These are phyloP conservation scores for Stevia rebaudiana DNA, from an alignment of 140 eudicot species.

Conservation along the genomic window DNA sequence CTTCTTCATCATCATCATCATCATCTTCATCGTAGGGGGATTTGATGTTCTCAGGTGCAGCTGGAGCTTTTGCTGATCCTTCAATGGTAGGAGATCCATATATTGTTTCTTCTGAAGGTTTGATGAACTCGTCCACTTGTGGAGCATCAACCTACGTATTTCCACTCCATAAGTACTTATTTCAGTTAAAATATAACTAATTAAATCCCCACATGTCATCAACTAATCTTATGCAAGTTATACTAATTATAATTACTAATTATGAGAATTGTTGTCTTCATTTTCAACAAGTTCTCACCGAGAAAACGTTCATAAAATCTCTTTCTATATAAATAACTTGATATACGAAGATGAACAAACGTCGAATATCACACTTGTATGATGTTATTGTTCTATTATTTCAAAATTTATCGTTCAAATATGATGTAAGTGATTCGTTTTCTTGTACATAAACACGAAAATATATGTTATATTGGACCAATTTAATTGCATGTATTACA, in stretches of 20 bases:
- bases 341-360: not conserved
- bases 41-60: conserved; percentile 16
- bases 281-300: no score
- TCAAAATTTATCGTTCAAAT: not conserved
- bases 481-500: not conserved
- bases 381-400: not conserved
- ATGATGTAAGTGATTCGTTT: not conserved
- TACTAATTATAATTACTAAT: no score
- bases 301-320: no score
- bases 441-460: not conserved
- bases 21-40: conserved; percentile 26
- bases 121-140: conserved; percentile 25
- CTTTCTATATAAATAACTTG: not conserved
- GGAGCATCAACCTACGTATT: conserved; percentile 24
- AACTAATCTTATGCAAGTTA: not conserved
- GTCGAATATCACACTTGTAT: not conserved
- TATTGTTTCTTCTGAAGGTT: conserved; percentile 25
- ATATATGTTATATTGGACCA: not conserved
- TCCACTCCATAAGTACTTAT: not conserved
- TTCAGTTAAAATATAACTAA: not conserved
- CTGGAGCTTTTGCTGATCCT: conserved; percentile 26
- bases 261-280: no score
- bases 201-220: not conserved
- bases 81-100: conserved; percentile 16
- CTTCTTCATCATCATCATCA: conserved; percentile 22